These are phyloP conservation scores for Pseudonitzschia multistriata DNA, from an alignment of 108 stramenopile genomes.

Conservation along the genomic window DNA sequence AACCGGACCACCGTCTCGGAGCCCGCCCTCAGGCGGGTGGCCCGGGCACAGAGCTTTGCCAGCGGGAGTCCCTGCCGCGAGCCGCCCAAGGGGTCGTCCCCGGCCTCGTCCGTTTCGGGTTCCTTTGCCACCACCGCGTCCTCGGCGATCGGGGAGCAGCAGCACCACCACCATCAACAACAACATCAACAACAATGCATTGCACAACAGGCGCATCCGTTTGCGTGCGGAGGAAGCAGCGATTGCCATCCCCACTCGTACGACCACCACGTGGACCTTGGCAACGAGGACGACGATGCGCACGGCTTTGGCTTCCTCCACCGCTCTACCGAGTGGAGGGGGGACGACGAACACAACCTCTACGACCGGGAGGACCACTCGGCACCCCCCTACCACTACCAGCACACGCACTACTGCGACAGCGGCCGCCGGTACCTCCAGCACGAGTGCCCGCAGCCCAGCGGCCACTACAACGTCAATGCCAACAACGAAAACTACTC, in stretches of 20 bases:
- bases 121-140: no score
- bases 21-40: not conserved
- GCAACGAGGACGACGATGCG: not conserved
- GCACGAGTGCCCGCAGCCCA: not conserved
- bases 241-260: no score
- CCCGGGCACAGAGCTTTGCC: not conserved
- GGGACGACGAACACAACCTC: not conserved
- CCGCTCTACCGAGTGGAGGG: no score
- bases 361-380: not conserved
- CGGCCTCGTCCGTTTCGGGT: no score
- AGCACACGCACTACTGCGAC: not conserved
- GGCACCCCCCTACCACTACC: slow-evolving; percentile 4
- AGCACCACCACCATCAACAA: no score
- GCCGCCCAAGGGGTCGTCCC: no score
- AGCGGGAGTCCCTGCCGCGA: no score
- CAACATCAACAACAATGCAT: no score
- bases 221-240: not conserved
- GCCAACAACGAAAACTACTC: not conserved
- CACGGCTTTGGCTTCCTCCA: no score
- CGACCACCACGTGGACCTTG: not conserved
- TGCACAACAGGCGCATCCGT: no score
- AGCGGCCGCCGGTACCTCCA: not conserved
- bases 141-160: no score
- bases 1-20: slow-evolving; percentile 1
- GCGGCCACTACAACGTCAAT: not conserved